Evolutionary conservation across 2,329 filamentous ascomycete species (phyloP).

Genomic region (Lachnellula willkommii): DNA sequence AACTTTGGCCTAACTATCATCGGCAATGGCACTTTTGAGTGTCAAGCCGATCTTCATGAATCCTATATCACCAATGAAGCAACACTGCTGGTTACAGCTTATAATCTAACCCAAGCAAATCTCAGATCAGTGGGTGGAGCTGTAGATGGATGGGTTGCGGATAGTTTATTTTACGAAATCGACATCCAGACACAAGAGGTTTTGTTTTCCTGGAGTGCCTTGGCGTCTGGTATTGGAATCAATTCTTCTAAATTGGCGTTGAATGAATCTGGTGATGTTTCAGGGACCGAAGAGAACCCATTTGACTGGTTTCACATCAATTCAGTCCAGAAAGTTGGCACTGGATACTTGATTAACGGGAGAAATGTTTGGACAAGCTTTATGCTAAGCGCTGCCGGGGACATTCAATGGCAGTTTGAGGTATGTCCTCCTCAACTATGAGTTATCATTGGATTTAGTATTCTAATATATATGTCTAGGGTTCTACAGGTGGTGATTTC

Average conservation of each 20-base stretch:
- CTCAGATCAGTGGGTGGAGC: not conserved
- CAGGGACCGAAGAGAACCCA: conserved; percentile 12
- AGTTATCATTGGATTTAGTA: no score
- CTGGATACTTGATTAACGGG: conserved; percentile 27
- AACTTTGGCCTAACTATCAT: not conserved
- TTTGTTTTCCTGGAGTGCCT: conserved; percentile 38
- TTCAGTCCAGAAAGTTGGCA: conserved; percentile 21
- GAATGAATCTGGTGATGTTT: not conserved
- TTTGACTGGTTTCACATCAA: conserved; percentile 31
- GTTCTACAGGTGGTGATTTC: conserved; percentile 3
- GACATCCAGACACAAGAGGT: conserved; percentile 37
- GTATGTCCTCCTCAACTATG: no score
- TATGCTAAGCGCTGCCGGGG: conserved; percentile 20
- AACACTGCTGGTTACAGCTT: not conserved
- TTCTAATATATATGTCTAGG: not conserved
- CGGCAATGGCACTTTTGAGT: not conserved
- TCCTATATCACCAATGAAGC: not conserved
- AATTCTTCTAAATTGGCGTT: not conserved
- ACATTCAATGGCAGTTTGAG: not conserved
- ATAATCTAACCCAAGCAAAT: not conserved
- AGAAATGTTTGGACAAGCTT: conserved; percentile 24
- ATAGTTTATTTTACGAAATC: conserved; percentile 39
- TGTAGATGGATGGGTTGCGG: conserved; percentile 28
- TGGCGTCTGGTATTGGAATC: conserved; percentile 28
- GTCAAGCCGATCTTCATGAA: not conserved